Evolutionary conservation across 345 rosid genomes (phyloP), one percentile per base, ranked within the genome.

Genomic region (Physaria fendleri): DNA sequence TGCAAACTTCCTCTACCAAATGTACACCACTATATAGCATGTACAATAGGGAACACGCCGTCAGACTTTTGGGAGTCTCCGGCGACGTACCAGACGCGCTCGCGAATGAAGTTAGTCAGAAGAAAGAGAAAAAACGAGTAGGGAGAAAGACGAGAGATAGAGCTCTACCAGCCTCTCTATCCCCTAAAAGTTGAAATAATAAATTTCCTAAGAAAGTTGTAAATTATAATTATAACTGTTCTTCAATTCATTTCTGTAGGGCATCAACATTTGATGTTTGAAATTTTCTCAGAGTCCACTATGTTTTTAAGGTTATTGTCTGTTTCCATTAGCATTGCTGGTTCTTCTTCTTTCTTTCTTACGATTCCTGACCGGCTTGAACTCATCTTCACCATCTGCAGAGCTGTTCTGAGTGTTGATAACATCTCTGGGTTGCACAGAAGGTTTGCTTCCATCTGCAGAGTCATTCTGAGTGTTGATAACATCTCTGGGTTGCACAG

Each of bases 351-450:
- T 22, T 5, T 52, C 68, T 1, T 1, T 47, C 20, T 14, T 43
- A 30, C 52, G 64, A 2, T 1, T 48, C 12, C 28, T 52, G n/a
- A 15, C 58, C 0, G 3, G 33, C 37, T 3, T 45, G n/a, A 61
- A 62, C 1, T 55, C 74, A 23, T 43, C 40, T 35, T 13, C 44
- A 0, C 34, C 40, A 8, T 57, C 50, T n/a, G 40, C 17, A 5
- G 66, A 59, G 46, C 66, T 48, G 24, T 35, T 59, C 18, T 60
- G 67, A 11, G 6, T 39, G 68, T 28, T 56, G 57, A 6, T 35
- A 15, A 44, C 69, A 46, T 47, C 59, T 60, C 43, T 56, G 4
- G 18, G 22, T 69, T 41, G 52, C 15, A 56, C 62, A 44, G 62
- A 29, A 17, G n/a, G n/a, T n/a, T n/a, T n/a, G n/a, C n/a, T n/a